phyloP scores from a whole-genome alignment of 768 basidiomycete genomes.

The Clitopilus hobsonii region DNA sequence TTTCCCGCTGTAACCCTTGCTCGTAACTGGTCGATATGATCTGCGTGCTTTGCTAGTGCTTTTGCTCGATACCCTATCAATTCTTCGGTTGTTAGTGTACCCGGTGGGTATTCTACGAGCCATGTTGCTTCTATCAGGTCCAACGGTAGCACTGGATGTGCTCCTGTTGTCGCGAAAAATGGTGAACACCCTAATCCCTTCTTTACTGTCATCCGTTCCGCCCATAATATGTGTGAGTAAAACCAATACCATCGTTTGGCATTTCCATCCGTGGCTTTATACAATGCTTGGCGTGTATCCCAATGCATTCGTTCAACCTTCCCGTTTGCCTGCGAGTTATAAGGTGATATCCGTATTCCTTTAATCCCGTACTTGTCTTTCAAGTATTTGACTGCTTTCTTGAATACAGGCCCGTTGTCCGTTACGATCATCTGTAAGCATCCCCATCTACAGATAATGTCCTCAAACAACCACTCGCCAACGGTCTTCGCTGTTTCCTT shows the following conservation, averaged over 20 bases:
- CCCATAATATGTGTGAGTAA: constrained; percentile 25
- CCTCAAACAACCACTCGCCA: not conserved
- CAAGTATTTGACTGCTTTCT: constrained; percentile 14
- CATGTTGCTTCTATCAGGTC: constrained; percentile 4
- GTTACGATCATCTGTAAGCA: constrained; percentile 20
- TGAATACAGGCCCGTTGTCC: constrained; percentile 20
- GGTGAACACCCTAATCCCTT: constrained; percentile 26
- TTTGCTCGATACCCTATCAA: not conserved
- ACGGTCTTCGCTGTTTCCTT: not conserved
- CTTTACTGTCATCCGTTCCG: constrained; percentile 26
- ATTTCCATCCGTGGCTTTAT: constrained; percentile 29
- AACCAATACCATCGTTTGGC: constrained; percentile 23
- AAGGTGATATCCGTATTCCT: constrained; percentile 15
- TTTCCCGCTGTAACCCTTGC: not conserved
- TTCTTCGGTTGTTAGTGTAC: not conserved
- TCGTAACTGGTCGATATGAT: not conserved
- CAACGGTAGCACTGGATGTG: constrained; percentile 2
- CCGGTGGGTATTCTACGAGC: not conserved
- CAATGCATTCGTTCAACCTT: constrained; percentile 15
- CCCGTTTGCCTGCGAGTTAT: constrained; percentile 19
- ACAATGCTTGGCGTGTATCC: constrained; percentile 27
- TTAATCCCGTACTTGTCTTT: not conserved
- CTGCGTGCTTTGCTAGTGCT: not conserved
- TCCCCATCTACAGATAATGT: constrained; percentile 26
- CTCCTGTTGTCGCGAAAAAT: not conserved